These are phyloP conservation scores for Murraya paniculata DNA, from an alignment of 345 rosid species.

Conservation along the genomic window DNA sequence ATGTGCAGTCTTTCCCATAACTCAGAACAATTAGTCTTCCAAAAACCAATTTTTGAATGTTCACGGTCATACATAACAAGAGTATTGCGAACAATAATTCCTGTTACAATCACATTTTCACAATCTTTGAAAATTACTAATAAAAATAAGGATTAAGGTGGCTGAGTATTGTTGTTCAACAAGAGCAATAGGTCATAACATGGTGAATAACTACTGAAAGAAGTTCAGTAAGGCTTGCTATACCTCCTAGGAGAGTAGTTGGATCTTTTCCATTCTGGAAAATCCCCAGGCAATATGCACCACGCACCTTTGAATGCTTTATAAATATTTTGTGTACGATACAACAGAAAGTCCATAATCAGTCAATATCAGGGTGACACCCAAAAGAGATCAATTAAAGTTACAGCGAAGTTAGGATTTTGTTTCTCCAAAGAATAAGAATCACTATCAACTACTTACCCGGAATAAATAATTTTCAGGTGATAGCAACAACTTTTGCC, in stretches of 20 bases:
- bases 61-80: constrained; percentile 87
- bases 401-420: neutral
- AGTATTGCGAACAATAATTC: constrained; percentile 82
- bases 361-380: constrained; percentile 4
- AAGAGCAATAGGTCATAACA: neutral
- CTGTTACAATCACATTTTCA: constrained; percentile 31
- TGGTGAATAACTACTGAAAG: neutral
- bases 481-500: constrained; percentile 63
- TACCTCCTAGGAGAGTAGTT: constrained; percentile 91
- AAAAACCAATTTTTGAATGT: constrained; percentile 78
- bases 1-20: constrained; percentile 72
- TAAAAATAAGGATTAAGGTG: neutral
- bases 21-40: constrained; percentile 98
- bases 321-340: constrained; percentile 7
- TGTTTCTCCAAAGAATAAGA: neutral
- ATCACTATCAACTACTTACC: constrained; percentile 40
- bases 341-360: constrained; percentile 22
- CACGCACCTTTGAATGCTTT: constrained; percentile 79
- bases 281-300: constrained; percentile 84
- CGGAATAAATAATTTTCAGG: constrained; percentile 94
- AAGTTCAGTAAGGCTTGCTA: constrained; percentile 1
- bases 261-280: constrained; percentile 89
- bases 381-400: neutral
- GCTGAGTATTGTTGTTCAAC: neutral
- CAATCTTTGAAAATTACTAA: neutral